Base-by-base conservation (phyloP, 2,329 filamentous ascomycete species). In the Exophiala sideris region DNA sequence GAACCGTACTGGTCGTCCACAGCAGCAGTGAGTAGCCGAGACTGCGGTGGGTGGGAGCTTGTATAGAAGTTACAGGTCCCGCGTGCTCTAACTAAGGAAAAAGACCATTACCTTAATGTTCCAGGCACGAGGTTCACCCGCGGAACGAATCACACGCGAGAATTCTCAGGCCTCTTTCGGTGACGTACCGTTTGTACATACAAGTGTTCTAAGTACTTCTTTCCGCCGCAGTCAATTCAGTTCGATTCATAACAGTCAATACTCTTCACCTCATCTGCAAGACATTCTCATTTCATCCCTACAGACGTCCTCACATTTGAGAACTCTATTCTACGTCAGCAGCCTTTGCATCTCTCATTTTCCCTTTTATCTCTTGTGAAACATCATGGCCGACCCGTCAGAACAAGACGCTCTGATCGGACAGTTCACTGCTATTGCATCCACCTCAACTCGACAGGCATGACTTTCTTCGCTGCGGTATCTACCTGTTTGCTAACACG, bases 371-470 rank as follows among this genome's bases (percentile, higher is more conserved):
- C 14, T 16, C 35, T 54, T 36, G 20, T 29, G 18, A 50, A 48
- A 52, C 62, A 64, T 56, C 50, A 60, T 53, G 51, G 52, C 54
- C 16, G 49, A 62, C 39, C n/a, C 52, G 24, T 50, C 20, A 16
- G 47, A 54, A 34, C 68, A 72, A 53, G 72, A 76, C 66, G 70
- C 73, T 61, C 59, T 73, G 50, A 68, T 76, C 61, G 75, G 74
- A 64, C 74, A 81, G 66, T 83, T 86, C 67, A 76, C 76, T 64
- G 73, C 71, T 50, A 73, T 85, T 64, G 84, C 82, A n/a, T 76
- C 78, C 18, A 74, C 75, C 29, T 70, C 71, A 32, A 66, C 77
- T 32, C 68, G 76, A 52, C 72, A 78, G 65, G 81, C 81, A 71
- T 47, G 67, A 18, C 14, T 1, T 12, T 11, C 54, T 46, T 24